These are phyloP conservation scores for Crucibulum parvulum DNA, from an alignment of 1,284 basidiomycete genomes.

Conservation along the genomic window DNA sequence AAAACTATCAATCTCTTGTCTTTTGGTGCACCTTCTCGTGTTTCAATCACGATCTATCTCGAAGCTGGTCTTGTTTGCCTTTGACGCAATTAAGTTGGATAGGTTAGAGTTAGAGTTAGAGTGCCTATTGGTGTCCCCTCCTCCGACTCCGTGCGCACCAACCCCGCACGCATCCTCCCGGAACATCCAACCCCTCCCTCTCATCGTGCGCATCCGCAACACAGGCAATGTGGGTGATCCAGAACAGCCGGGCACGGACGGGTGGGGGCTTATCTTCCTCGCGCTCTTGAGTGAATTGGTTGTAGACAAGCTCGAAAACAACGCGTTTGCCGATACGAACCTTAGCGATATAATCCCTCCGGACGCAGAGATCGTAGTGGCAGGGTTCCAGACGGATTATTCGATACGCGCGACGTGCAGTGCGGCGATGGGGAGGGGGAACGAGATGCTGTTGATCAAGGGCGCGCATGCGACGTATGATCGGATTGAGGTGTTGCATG, in stretches of 20 bases:
- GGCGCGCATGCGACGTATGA: constrained; percentile 73
- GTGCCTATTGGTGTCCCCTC: constrained; percentile 53
- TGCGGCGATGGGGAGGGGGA: constrained; percentile 65
- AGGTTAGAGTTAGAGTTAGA: no score
- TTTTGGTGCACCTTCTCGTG: no score
- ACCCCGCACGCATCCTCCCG: constrained; percentile 61
- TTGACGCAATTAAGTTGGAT: no score
- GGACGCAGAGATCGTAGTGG: constrained; percentile 66
- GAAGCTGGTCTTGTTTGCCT: no score
- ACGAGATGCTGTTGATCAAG: constrained; percentile 65
- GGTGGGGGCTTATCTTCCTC: no score
- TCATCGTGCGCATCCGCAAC: constrained; percentile 73
- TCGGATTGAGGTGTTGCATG: constrained; percentile 64
- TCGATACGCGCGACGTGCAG: constrained; percentile 62
- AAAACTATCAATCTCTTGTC: no score
- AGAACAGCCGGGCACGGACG: no score
- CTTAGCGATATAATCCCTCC: constrained; percentile 54
- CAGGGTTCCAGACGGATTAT: constrained; percentile 70
- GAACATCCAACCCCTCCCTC: constrained; percentile 51
- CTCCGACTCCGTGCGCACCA: constrained; percentile 46
- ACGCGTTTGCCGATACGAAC: constrained; percentile 66
- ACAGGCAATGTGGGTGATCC: constrained; percentile 59
- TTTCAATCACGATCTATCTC: no score
- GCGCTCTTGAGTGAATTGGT: constrained; percentile 57
- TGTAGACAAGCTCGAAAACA: constrained; percentile 73